Percentiles rank a stretch among this genome's conserved stretches.
phyloP scores from a whole-genome alignment of 176 grass and related monocot species.

The Carex littledalei region DNA sequence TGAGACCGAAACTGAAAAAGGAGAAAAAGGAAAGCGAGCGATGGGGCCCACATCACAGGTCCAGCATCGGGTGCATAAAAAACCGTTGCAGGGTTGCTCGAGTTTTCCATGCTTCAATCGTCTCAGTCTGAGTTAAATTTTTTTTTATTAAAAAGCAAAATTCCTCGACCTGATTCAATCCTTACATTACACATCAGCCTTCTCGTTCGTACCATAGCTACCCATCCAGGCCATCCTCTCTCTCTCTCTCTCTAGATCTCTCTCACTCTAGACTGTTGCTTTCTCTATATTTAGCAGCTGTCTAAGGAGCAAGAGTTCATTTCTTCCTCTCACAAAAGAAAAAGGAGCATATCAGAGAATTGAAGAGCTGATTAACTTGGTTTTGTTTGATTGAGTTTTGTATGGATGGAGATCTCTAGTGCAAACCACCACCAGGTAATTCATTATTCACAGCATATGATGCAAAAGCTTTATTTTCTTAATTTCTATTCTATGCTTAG shows the following conservation, averaged over 20 bases:
- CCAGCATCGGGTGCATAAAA: slow-evolving; percentile 7
- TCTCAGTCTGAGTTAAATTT: background rate
- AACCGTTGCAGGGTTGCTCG: slow-evolving; percentile 5
- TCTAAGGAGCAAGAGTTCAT: background rate
- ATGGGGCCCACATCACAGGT: background rate
- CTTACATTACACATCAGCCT: slow-evolving; percentile 22
- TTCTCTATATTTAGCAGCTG: slow-evolving; percentile 12
- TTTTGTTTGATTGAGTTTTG: background rate
- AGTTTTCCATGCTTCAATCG: slow-evolving; percentile 20
- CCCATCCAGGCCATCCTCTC: background rate
- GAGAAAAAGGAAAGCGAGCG: background rate
- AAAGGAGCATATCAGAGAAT: background rate
- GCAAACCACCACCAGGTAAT: slow-evolving; percentile 24
- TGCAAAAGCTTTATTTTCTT: background rate
- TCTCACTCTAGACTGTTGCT: slow-evolving; percentile 16
- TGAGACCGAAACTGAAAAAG: background rate
- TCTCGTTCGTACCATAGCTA: slow-evolving; percentile 8
- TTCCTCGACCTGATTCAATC: slow-evolving; percentile 2
- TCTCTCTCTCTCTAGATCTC: slow-evolving; percentile 21
- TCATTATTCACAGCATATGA: background rate
- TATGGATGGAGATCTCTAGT: slow-evolving; percentile 26
- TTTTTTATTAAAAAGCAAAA: slow-evolving; percentile 10
- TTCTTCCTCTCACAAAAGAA: background rate
- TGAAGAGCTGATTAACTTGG: background rate
- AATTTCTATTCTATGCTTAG: background rate